These are phyloP conservation scores for Skeletonema grethae DNA, from an alignment of 108 stramenopile genomes.

Conservation along the genomic window DNA sequence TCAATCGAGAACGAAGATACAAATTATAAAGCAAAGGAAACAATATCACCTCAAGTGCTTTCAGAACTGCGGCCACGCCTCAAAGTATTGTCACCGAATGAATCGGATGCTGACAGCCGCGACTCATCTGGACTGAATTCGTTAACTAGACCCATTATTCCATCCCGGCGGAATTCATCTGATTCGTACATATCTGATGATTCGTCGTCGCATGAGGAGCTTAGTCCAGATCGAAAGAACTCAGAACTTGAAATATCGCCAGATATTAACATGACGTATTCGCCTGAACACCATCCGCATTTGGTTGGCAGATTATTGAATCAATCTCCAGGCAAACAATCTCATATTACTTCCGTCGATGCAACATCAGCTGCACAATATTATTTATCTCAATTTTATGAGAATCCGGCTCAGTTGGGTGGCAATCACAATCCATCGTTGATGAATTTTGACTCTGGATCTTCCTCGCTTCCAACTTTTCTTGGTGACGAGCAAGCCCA, in stretches of 20 bases:
- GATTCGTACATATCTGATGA: slow-evolving; percentile 23
- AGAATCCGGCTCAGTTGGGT: not conserved
- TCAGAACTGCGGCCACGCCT: slow-evolving; percentile 19
- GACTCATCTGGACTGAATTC: slow-evolving; percentile 25
- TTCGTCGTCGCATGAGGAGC: not conserved
- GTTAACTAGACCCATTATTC: not conserved
- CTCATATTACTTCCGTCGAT: not conserved
- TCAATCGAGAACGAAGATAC: not conserved
- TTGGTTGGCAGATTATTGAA: not conserved
- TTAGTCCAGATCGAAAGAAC: not conserved
- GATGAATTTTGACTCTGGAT: not conserved
- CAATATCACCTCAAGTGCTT: not conserved
- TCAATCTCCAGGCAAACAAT: slow-evolving; percentile 3
- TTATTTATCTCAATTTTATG: not conserved
- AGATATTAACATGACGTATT: slow-evolving; percentile 1
- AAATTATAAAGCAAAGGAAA: not conserved
- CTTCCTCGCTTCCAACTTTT: not conserved
- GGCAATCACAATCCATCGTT: not conserved
- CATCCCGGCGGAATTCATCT: not conserved
- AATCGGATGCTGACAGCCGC: slow-evolving; percentile 18
- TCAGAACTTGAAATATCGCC: not conserved
- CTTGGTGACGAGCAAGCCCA: not conserved
- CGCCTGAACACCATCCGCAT: not conserved
- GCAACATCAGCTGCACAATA: not conserved
- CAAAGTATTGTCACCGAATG: slow-evolving; percentile 5